Conservation (phyloP, 2,329 filamentous ascomycete species). For the Cladosporium sp. region DNA sequence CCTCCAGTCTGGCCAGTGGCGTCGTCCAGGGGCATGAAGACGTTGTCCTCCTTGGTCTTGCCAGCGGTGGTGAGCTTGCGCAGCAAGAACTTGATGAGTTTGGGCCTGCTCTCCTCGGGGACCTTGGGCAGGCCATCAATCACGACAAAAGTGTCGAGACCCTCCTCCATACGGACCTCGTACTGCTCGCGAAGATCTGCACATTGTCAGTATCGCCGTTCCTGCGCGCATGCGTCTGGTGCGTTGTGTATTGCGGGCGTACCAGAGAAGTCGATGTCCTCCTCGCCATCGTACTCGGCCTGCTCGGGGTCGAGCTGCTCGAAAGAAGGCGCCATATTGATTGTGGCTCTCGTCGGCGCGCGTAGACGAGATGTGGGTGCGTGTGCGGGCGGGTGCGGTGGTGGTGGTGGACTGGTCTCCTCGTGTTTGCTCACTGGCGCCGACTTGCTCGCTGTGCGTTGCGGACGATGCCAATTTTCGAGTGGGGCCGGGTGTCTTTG, state of each 20-base stretch:
- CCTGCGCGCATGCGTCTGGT: conserved; percentile 8
- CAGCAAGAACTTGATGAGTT: conserved; percentile 93
- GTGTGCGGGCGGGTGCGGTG: background rate
- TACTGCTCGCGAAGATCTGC: conserved; percentile 87
- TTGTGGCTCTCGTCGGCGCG: conserved; percentile 19
- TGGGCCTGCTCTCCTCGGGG: conserved; percentile 84
- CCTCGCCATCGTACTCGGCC: conserved; percentile 87
- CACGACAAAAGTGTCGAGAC: conserved; percentile 93
- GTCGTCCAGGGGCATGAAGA: conserved; percentile 92
- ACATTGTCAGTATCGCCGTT: conserved; percentile 20
- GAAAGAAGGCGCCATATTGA: conserved; percentile 88
- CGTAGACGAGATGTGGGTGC: conserved; percentile 16
- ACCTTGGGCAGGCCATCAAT: conserved; percentile 91
- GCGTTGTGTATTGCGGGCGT: conserved; percentile 26
- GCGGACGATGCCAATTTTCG: conserved; percentile 7
- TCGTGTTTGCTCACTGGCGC: conserved; percentile 2
- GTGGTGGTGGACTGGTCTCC: background rate
- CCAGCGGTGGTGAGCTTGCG: conserved; percentile 89
- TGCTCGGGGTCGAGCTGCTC: conserved; percentile 78
- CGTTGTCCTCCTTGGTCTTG: conserved; percentile 77
- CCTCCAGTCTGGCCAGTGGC: conserved; percentile 76
- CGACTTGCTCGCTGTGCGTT: conserved; percentile 9
- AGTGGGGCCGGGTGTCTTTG: background rate
- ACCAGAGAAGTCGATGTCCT: conserved; percentile 88
- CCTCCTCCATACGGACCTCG: conserved; percentile 93